phyloP scores from a whole-genome alignment of 495 filamentous ascomycete genomes.

The Neurospora discreta region DNA sequence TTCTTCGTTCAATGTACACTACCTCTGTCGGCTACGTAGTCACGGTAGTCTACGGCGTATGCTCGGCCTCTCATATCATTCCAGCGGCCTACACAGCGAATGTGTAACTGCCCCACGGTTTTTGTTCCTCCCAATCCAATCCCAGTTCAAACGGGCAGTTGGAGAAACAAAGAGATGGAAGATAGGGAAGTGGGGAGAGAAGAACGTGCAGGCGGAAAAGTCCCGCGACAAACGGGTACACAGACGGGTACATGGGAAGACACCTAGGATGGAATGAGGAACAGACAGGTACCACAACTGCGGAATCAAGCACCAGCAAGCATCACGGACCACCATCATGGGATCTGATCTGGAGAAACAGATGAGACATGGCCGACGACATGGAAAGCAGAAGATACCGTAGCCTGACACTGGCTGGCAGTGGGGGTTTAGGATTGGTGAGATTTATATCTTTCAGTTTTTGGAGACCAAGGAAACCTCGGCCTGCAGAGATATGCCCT shows the following conservation, averaged over 20 bases:
- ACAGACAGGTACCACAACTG: neutral
- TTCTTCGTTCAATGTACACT: slow-evolving; percentile 1
- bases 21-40: neutral
- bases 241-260: neutral
- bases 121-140: neutral
- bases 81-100: neutral
- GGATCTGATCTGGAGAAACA: neutral
- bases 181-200: neutral
- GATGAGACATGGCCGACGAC: neutral
- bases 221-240: neutral
- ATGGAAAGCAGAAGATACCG: neutral
- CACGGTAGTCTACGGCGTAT: neutral
- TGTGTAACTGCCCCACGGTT: neutral
- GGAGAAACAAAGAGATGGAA: neutral
- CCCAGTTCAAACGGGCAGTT: neutral
- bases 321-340: neutral
- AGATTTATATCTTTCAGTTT: neutral
- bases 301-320: neutral
- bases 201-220: neutral
- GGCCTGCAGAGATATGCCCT: neutral
- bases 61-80: neutral
- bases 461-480: neutral
- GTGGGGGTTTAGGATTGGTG: neutral
- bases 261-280: neutral
- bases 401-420: neutral